phyloP scores from a whole-genome alignment of 2,329 filamentous ascomycete species.

The Calonectria multiphialidica region DNA sequence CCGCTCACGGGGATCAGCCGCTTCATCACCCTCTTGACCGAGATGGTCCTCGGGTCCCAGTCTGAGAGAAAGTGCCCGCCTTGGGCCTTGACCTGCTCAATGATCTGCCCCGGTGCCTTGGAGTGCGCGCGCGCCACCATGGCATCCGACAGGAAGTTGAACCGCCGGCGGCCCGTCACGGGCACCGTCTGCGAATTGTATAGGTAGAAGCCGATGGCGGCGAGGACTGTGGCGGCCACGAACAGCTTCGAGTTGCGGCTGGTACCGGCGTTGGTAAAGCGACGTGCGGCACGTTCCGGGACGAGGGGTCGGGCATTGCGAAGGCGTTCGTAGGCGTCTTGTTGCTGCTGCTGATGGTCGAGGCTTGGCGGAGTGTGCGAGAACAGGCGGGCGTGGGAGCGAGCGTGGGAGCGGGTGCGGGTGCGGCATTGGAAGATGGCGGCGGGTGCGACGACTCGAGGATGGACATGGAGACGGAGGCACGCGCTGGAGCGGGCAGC shows the following conservation, averaged over 20 bases:
- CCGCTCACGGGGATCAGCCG: conserved; percentile 77
- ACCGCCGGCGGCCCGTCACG: conserved; percentile 77
- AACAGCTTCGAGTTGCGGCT: conserved; percentile 51
- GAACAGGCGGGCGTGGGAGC: conserved; percentile 26
- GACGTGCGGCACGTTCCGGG: conserved; percentile 39
- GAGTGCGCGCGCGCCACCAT: conserved; percentile 61
- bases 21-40: conserved; percentile 74
- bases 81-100: conserved; percentile 65
- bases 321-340: conserved; percentile 42
- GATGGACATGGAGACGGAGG: conserved; percentile 9
- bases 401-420: conserved; percentile 40
- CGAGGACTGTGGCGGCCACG: conserved; percentile 54
- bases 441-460: neutral
- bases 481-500: neutral
- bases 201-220: conserved; percentile 71
- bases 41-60: conserved; percentile 66
- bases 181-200: conserved; percentile 80
- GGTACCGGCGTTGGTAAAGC: conserved; percentile 43
- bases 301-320: conserved; percentile 49
- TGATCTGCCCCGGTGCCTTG: conserved; percentile 52
- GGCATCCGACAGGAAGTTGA: conserved; percentile 73
- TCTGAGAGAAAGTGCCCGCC: conserved; percentile 68
- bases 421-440: conserved; percentile 36
- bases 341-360: conserved; percentile 32
- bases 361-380: conserved; percentile 34